Base-by-base conservation (phyloP, 78 protist genomes). In the Anaeramoeba flamelloides region DNA sequence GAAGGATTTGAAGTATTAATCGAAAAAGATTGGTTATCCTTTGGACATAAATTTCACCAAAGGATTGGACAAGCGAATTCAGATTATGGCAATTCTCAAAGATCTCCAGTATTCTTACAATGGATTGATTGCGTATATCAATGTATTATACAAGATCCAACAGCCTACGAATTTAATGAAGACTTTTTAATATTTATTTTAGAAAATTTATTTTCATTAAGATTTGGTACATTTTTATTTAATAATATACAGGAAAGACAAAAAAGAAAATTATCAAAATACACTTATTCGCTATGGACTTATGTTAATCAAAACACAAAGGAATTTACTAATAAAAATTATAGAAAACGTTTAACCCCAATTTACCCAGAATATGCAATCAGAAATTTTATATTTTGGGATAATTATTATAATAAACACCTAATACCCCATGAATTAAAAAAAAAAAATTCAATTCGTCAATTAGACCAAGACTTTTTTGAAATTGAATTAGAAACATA, bases 71-170 rank as follows among this genome's bases (percentile, higher is more conserved):
- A 53, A 26, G 69, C 69, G 8, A 17, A 53, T 53, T 26, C 8
- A 53, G 17, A 53, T 26, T 53, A 8, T 26, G 17, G 17, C 34
- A 17, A 53, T 53, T 26, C 8, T 26, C 69, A 53, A 53, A 53
- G 69, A 53, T 77, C 83, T 26, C 92, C 92, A 26, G 85, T 88
- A n/a, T 89, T 90, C 41, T 17, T 86, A 2, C 91, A 88, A 80
- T 90, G 86, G 26, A 4, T 90, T 3, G 93, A 90, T 34, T 89
- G 92, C 37, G 85, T 86, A 2, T 88, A 1, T 41, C 93, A 90
- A 38, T 4, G 87, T 40, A 2, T 80, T 3, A 1, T 22, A 30
- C 90, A 86, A 80, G 87, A 40, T 77, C 93, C 93, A 1, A 4
- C 31, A 2, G 79, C 40, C 22, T 90, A 88, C 32, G 93, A 90